Evolutionary conservation across 768 basidiomycete genomes (phyloP), one percentile per base, ranked within the genome.

Genomic region (Lactarius vividus): DNA sequence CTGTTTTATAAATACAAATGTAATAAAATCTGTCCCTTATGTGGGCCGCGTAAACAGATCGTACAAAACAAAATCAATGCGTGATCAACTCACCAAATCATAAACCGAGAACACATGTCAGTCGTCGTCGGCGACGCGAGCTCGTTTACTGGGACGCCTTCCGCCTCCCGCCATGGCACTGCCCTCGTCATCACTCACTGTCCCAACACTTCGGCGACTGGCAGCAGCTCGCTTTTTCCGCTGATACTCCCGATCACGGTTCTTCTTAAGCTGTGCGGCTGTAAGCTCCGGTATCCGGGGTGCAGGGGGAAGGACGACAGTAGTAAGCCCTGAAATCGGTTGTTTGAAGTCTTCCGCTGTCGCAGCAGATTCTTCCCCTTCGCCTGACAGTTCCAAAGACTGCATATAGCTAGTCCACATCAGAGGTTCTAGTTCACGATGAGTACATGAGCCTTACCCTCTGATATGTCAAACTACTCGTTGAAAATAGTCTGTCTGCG

Each of bases 201-300:
- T 88, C 28, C 86, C 88, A 23, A 83, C 82, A 63, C 88, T 88
- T 59, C 86, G 82, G 60, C 83, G 81, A 52, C 83, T 84, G 13
- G 81, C 82, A 68, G 75, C 75, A 55, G 89, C 89, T 26, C 91
- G 82, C 72, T 91, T 92, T 75, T 85, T 85, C 63, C 91, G 78
- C 73, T 92, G 91, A 72, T 92, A 93, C 70, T 92, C 89, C 66
- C 88, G 82, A 72, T 92, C 91, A n/a, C 90, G 80, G 56, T 85
- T 78, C 75, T 88, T 88, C 76, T 93, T 93, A 69, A 86, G 83
- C 71, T 91, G 88, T 0, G 88, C 88, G 13, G 88, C 82, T 8
- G 84, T 84, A 26, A 88, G 76, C 67, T 91, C 91, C 69, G 88
- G 86, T 11, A 79, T 79, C 57, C 85, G 80, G 20, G 88, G 83